A percentile compares a stretch with the other conserved stretches of the same genome.
Evolutionary conservation across 768 basidiomycete genomes (phyloP).

Genomic region (Artomyces pyxidatus): DNA sequence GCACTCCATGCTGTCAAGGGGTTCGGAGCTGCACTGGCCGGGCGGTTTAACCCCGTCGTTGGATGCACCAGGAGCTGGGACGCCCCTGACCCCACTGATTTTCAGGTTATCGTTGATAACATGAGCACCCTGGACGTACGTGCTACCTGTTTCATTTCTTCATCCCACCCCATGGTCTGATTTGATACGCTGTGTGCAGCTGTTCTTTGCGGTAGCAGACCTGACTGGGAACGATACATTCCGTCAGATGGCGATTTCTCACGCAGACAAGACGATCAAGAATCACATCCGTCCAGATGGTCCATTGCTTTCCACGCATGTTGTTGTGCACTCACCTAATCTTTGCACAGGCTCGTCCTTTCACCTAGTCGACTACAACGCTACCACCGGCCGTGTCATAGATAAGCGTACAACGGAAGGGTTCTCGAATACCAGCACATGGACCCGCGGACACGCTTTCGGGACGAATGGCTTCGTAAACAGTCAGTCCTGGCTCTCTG

Average conservation of each 20-base stretch:
- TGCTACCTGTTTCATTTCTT: neutral
- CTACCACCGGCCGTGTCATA: constrained; percentile 54
- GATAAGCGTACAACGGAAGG: constrained; percentile 52
- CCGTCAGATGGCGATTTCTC: constrained; percentile 48
- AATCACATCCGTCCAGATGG: constrained; percentile 61
- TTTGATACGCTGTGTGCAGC: too few species aligned
- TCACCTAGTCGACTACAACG: constrained; percentile 60
- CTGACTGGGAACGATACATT: constrained; percentile 52
- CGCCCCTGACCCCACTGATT: constrained; percentile 41
- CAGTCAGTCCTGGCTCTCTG: constrained; percentile 33
- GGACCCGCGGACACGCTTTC: constrained; percentile 68
- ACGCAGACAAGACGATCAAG: constrained; percentile 56
- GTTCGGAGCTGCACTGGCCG: constrained; percentile 48
- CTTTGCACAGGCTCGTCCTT: constrained; percentile 11
- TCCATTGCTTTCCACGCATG: constrained; percentile 11
- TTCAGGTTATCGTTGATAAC: constrained; percentile 66
- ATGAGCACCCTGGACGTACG: constrained; percentile 59
- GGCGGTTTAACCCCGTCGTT: constrained; percentile 46
- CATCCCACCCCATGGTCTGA: neutral
- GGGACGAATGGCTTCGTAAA: constrained; percentile 61
- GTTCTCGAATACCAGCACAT: constrained; percentile 53
- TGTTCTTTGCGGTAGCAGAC: constrained; percentile 23
- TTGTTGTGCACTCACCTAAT: neutral
- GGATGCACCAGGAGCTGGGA: constrained; percentile 68
- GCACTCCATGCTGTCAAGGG: constrained; percentile 44